Evolutionary conservation across 441 rosid species (phyloP), one percentile per base, ranked within the genome.

Genomic region (Breynia disticha): DNA sequence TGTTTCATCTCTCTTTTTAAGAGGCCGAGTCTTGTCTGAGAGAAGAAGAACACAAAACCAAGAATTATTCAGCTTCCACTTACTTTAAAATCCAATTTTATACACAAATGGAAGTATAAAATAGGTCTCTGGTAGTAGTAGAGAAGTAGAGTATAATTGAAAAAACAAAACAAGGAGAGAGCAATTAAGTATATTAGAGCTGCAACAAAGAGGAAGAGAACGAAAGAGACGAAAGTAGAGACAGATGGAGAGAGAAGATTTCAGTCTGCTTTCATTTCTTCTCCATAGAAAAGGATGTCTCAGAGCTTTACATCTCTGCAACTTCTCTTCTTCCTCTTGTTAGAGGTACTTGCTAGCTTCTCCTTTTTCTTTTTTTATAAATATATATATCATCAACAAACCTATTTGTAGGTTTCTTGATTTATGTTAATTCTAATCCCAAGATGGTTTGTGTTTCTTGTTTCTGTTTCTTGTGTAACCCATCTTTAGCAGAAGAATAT

Each of bases 281-380:
- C 66, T 62, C 60, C 68, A 61, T 55, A 46, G 83, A 78, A 69
- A 76, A 74, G 70, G 81, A 78, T 73, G 72, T 66, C 72, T 69
- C 54, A 53, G 75, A 64, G 72, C 72, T 68, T 68, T 57, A 71
- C 48, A 54, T 35, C 74, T 70, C 75, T 64, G 73, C 76, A 72
- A 66, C 67, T 57, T 56, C 67, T 41, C 44, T 15, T 28, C 44
- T 41, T n/a, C n/a, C 44, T 41, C 44, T 41, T 11, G 9, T 15
- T 52, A 61, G 52, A 75, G 80, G 76, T 80, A 66, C 38, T 41
- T n/a, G n/a, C n/a, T n/a, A n/a, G n/a, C 15, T 39, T 14, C 2
- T 39, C 11, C 44, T 39, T 39, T 39, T 13, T 39, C 15, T 10
- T 10, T 10, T 3, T n/a, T n/a, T n/a, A n/a, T n/a, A n/a, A n/a